Evolutionary conservation across 768 basidiomycete genomes (phyloP), one percentile per base, ranked within the genome.

Genomic region (Mycena galopus): DNA sequence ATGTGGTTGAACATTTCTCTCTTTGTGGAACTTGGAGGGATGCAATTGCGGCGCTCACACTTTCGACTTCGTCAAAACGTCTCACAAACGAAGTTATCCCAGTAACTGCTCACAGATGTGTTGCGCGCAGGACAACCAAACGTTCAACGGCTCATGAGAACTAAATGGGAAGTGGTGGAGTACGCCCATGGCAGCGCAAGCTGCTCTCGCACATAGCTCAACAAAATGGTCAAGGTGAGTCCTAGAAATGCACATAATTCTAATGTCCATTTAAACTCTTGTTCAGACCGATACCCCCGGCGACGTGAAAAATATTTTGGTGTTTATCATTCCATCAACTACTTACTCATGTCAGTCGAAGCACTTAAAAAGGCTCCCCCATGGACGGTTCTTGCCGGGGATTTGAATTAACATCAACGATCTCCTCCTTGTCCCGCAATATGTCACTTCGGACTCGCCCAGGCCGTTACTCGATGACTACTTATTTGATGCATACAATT

Each of bases 51-150:
- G 19, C 65, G 7, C 53, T 17, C 21, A 44, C 3, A n/a, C n/a
- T n/a, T 17, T 42, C 60, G 5, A 42, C 60, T 33, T 25, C 27
- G 2, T 25, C 39, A 21, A 37, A 61, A 9, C 32, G n/a, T 50
- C 12, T 39, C 50, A 11, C 19, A 39, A 10, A 27, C 21, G n/a
- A 61, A 61, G n/a, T 50, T 68, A 2, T 7, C 1, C 10, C 21
- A 51, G 19, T 32, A 59, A 12, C 35, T 68, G 8, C 6, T 37
- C 4, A 59, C 67, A 14, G n/a, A n/a, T n/a, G n/a, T n/a, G n/a
- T n/a, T n/a, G n/a, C n/a, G n/a, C n/a, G n/a, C n/a, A n/a, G n/a
- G 67, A 59, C 67, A 68, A 37, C 29, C 37, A 2, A 68, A 68
- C 33, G 59, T 68, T 17, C 53, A 61, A 25, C 50, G 27, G 2